phyloP scores from a whole-genome alignment of 2,329 filamentous ascomycete species.

The Penicillium polonicum region DNA sequence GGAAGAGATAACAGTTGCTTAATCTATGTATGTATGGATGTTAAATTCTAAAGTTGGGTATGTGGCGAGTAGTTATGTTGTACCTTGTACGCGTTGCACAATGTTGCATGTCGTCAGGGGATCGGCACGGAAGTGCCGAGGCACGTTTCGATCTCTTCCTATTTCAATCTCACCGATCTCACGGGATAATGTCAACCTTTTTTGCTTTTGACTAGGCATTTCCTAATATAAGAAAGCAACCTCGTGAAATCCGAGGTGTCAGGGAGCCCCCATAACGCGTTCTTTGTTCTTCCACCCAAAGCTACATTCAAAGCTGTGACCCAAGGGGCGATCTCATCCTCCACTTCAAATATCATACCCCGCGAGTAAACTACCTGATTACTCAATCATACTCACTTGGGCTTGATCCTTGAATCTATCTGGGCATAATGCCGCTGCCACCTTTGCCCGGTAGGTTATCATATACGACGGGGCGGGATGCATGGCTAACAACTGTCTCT shows the following conservation, averaged over 20 bases:
- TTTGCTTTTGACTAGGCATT: background rate
- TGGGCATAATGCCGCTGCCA: conserved; percentile 2
- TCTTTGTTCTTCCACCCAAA: background rate
- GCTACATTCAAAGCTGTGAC: background rate
- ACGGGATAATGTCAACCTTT: too few relatives aligned
- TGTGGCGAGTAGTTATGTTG: background rate
- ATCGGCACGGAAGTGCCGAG: conserved; percentile 11
- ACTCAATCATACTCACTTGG: background rate
- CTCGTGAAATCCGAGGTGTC: background rate
- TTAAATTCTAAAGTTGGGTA: background rate
- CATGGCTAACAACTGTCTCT: conserved; percentile 4
- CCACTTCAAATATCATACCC: background rate
- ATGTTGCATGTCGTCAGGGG: background rate
- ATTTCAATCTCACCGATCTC: background rate
- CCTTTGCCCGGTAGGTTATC: conserved; percentile 1
- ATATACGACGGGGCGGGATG: background rate
- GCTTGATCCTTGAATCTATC: background rate
- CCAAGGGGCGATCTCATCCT: background rate
- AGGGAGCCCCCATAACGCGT: background rate
- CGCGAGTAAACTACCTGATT: background rate
- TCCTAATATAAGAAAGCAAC: background rate
- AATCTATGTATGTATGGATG: too few relatives aligned
- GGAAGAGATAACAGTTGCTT: too few relatives aligned
- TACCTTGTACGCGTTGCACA: background rate
- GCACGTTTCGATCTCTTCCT: conserved; percentile 1